Conservation (phyloP, 1,284 basidiomycete species). For the Kalmanozyma brasiliensis region DNA sequence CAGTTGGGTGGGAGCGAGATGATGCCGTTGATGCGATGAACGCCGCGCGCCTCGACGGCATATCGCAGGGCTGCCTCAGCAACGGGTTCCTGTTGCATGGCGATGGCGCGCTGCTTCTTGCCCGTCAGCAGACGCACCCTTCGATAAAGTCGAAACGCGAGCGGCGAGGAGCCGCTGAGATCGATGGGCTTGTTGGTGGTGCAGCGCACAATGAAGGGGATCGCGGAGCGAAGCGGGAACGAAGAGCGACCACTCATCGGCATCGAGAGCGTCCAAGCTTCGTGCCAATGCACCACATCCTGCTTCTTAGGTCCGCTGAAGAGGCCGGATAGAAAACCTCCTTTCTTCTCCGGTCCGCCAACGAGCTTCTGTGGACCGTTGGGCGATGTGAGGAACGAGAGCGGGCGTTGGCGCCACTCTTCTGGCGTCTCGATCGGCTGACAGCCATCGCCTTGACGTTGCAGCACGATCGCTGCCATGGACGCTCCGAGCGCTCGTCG, state of each 20-base stretch:
- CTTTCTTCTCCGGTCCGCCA: conserved; percentile 18
- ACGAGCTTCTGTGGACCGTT: conserved; percentile 27
- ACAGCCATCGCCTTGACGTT: conserved; percentile 23
- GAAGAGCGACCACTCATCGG: conserved; percentile 33
- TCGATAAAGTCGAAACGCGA: conserved; percentile 28
- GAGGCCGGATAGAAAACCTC: conserved; percentile 18
- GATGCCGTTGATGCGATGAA: conserved; percentile 36
- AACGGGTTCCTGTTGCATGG: conserved; percentile 33
- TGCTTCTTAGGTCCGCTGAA: conserved; percentile 25
- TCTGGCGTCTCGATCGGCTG: conserved; percentile 24
- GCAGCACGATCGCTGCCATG: conserved; percentile 32
- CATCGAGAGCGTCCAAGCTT: conserved; percentile 46
- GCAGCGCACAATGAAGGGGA: conserved; percentile 53
- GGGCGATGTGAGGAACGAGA: conserved; percentile 22
- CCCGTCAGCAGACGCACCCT: conserved; percentile 21
- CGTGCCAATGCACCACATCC: conserved; percentile 16
- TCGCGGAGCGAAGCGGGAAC: conserved; percentile 46
- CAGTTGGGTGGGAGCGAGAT: conserved; percentile 45
- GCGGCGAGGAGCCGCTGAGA: conserved; percentile 15
- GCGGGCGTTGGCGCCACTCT: conserved; percentile 22
- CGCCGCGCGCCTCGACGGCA: conserved; percentile 15
- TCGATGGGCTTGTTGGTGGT: conserved; percentile 28
- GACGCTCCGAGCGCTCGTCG: conserved; percentile 36
- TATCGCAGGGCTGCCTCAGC: conserved; percentile 24
- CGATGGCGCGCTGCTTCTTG: conserved; percentile 22